Evolutionary conservation across 2,329 filamentous ascomycete genomes (phyloP), one percentile per base, ranked within the genome.

Genomic region (Fusarium sarcochroum): DNA sequence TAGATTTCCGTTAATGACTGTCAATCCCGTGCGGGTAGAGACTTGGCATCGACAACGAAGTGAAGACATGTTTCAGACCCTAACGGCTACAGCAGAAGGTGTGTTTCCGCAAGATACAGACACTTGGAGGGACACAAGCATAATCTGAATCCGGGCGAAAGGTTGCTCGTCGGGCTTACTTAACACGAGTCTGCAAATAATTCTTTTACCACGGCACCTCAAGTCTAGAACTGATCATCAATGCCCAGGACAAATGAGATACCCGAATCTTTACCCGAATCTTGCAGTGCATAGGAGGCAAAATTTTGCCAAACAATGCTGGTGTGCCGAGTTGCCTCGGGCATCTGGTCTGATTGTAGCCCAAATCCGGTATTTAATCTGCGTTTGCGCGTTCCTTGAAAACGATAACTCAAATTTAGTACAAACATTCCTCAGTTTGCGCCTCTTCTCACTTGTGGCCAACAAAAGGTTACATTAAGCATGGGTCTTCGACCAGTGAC

Each of bases 331-430:
- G 4, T 3, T 18, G 15, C 17, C 15, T 15, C 11, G 27, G 27
- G 6, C 7, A 8, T 44, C 20, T 37, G 21, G 18, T 5, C 17
- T 17, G 15, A 40, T n/a, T 4, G 25, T 8, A 32, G 20, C 15
- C 58, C 38, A 48, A 44, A 30, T 30, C 9, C 32, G 7, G n/a
- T 11, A 4, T 10, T 3, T 20, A 37, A 9, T 9, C 9, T 7
- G 17, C 41, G 5, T 1, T 15, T 27, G 18, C 17, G 9, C 11
- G 9, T 17, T 5, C 9, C 5, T 21, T 6, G 10, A 34, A 23
- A 15, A 25, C 47, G 60, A 64, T 17, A 30, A 3, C 30, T 64
- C 59, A 63, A 15, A 58, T 27, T 41, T 17, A 6, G n/a, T 5
- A 17, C 6, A 4, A 15, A 20, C 11, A 20, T 25, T 17, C 2